A percentile compares a stretch with the other conserved stretches of the same genome.
phyloP scores from a whole-genome alignment of 2,329 filamentous ascomycete species.

The Aspergillus oerlinghausenensis region DNA sequence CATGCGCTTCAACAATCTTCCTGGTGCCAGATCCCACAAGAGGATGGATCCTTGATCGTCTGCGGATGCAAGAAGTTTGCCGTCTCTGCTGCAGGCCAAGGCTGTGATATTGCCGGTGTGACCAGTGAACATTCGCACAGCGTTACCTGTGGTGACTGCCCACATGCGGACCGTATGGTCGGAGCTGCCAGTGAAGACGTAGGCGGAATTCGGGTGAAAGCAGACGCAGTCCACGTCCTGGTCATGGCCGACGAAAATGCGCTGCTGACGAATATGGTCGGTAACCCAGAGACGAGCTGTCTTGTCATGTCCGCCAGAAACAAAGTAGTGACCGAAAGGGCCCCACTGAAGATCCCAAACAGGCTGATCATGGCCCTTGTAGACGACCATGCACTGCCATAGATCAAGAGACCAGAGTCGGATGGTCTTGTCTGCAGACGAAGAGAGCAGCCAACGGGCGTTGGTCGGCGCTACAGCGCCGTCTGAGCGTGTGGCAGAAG shows the following conservation, averaged over 20 bases:
- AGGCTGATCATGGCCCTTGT: conserved; percentile 87
- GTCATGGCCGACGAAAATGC: conserved; percentile 88
- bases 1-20: conserved; percentile 82
- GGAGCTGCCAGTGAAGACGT: conserved; percentile 87
- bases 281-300: conserved; percentile 89
- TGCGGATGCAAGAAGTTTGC: conserved; percentile 84
- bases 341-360: conserved; percentile 87
- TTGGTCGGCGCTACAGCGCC: conserved; percentile 51
- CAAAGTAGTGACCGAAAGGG: conserved; percentile 92
- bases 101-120: conserved; percentile 84
- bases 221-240: conserved; percentile 85
- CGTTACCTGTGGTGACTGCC: conserved; percentile 81
- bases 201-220: conserved; percentile 92
- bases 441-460: conserved; percentile 78
- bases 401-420: conserved; percentile 90
- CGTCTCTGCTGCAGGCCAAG: conserved; percentile 79
- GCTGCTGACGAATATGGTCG: conserved; percentile 82
- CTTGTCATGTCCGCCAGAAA: conserved; percentile 81
- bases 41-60: conserved; percentile 86
- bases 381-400: conserved; percentile 88
- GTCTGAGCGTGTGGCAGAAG: conserved; percentile 52
- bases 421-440: conserved; percentile 79
- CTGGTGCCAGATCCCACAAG: conserved; percentile 89
- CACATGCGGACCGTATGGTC: conserved; percentile 98
- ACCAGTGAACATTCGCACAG: conserved; percentile 86